These are phyloP conservation scores for Phanerochaete sordida DNA, from an alignment of 768 basidiomycete species.

Conservation along the genomic window DNA sequence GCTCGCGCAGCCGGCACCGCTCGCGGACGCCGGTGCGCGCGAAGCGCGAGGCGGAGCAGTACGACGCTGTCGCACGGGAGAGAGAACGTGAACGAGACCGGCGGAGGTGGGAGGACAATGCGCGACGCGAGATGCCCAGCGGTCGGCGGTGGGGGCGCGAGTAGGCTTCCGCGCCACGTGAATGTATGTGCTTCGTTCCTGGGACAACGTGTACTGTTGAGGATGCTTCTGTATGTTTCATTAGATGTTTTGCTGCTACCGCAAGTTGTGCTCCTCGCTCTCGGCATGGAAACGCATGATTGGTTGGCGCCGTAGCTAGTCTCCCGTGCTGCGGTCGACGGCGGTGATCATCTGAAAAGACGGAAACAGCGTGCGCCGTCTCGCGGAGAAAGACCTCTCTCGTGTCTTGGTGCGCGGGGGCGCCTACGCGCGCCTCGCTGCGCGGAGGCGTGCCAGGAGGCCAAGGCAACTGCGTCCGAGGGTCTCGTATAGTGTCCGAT, in stretches of 20 bases:
- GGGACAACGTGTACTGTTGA: background rate
- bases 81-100: constrained; percentile 43
- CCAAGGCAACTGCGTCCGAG: background rate
- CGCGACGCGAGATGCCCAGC: constrained; percentile 34
- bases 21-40: constrained; percentile 16
- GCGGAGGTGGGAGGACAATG: constrained; percentile 46
- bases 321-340: background rate
- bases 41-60: constrained; percentile 16
- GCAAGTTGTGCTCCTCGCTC: background rate
- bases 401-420: too few species aligned
- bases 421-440: background rate
- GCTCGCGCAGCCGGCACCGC: constrained; percentile 11
- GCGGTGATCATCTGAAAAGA: background rate
- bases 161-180: constrained; percentile 7
- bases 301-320: background rate
- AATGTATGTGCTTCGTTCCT: background rate
- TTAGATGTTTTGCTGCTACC: background rate
- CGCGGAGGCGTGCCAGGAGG: background rate
- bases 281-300: background rate
- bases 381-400: too few species aligned
- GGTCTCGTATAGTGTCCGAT: background rate
- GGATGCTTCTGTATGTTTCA: background rate
- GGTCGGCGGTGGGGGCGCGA: constrained; percentile 24
- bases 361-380: background rate
- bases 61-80: constrained; percentile 31